These are phyloP conservation scores for Pseudovirgaria hyperparasitica DNA, from an alignment of 2,329 filamentous ascomycete species.

Conservation along the genomic window DNA sequence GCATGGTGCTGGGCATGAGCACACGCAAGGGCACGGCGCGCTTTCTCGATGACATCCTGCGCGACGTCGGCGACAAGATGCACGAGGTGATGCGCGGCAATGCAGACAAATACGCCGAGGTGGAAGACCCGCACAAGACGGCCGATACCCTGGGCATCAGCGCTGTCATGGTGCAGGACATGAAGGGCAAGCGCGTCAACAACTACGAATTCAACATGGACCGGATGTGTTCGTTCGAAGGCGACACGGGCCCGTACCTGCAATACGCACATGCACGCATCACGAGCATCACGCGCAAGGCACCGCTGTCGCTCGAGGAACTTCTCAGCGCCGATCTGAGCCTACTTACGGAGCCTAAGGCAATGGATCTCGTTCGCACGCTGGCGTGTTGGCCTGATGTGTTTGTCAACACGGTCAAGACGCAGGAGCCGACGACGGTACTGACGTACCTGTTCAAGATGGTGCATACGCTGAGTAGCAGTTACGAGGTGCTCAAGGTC, in stretches of 20 bases:
- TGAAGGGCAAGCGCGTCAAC: constrained; percentile 74
- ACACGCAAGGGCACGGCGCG: constrained; percentile 44
- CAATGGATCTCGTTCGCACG: constrained; percentile 58
- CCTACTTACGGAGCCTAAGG: constrained; percentile 59
- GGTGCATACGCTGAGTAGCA: constrained; percentile 66
- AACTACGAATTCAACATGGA: constrained; percentile 67
- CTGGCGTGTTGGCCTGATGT: constrained; percentile 80
- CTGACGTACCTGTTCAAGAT: constrained; percentile 73
- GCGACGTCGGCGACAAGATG: constrained; percentile 76
- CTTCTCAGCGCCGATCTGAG: constrained; percentile 51
- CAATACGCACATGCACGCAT: constrained; percentile 73
- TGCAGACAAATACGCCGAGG: constrained; percentile 76
- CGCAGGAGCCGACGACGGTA: constrained; percentile 59
- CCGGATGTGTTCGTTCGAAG: constrained; percentile 72
- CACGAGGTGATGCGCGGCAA: constrained; percentile 95
- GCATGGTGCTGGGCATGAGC: constrained; percentile 54
- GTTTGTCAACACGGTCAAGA: constrained; percentile 72
- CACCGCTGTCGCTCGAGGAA: constrained; percentile 36
- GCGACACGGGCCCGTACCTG: constrained; percentile 73
- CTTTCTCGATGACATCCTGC: constrained; percentile 31
- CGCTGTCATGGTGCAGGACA: constrained; percentile 95
- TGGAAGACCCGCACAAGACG: constrained; percentile 67
- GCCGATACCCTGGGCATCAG: constrained; percentile 88
- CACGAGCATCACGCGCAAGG: constrained; percentile 39
- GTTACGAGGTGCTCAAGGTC: constrained; percentile 71